phyloP scores from a whole-genome alignment of 163 green algal species.

The Picocystis sp. region DNA sequence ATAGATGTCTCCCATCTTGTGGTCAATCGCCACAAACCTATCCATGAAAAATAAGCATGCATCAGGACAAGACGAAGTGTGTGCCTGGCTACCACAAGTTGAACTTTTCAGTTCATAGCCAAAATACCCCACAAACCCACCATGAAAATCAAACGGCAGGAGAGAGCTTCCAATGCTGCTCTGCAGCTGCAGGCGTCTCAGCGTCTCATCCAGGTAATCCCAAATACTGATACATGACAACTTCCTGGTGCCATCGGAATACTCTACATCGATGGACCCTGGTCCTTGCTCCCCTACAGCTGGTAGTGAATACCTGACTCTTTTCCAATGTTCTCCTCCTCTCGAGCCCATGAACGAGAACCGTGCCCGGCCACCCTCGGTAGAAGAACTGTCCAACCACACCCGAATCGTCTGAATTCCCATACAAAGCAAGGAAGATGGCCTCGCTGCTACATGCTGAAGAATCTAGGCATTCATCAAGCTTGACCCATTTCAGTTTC shows the following conservation, averaged over 20 bases:
- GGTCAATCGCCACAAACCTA: slow-evolving; percentile 68
- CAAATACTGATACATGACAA: background rate
- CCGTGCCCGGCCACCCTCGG: slow-evolving; percentile 23
- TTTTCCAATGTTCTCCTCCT: slow-evolving; percentile 59
- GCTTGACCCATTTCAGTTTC: too few relatives aligned
- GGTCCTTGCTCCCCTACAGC: background rate
- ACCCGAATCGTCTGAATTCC: slow-evolving; percentile 41
- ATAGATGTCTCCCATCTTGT: slow-evolving; percentile 53
- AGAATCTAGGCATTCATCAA: too few relatives aligned
- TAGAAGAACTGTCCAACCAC: slow-evolving; percentile 63
- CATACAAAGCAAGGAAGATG: too few relatives aligned
- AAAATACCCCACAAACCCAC: slow-evolving; percentile 82
- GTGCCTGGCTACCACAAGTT: background rate
- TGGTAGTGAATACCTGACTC: slow-evolving; percentile 47
- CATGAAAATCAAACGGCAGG: slow-evolving; percentile 87
- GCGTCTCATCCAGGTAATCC: slow-evolving; percentile 8
- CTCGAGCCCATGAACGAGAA: slow-evolving; percentile 85
- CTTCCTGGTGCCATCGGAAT: background rate
- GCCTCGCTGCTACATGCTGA: too few relatives aligned
- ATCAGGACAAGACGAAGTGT: slow-evolving; percentile 36
- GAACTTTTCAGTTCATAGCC: slow-evolving; percentile 26
- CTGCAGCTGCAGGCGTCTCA: background rate
- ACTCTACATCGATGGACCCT: background rate
- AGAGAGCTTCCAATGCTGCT: background rate
- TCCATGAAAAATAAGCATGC: slow-evolving; percentile 76